phyloP scores from a whole-genome alignment of 495 filamentous ascomycete genomes.

The Trichoderma orchidacearum region DNA sequence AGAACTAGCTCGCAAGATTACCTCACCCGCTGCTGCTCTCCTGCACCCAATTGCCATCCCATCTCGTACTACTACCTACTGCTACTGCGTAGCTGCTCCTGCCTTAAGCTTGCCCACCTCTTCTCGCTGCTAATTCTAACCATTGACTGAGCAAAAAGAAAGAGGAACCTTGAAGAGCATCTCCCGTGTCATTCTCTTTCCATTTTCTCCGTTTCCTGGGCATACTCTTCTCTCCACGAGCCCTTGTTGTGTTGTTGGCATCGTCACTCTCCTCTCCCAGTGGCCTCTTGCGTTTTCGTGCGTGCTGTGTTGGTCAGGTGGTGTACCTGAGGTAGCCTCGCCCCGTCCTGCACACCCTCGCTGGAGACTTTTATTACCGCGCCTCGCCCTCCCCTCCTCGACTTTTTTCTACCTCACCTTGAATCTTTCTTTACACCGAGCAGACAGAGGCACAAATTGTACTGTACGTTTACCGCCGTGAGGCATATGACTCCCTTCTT shows the following conservation, averaged over 20 bases:
- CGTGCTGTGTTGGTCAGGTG: background rate
- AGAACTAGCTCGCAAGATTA: background rate
- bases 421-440: background rate
- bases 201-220: no score
- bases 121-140: background rate
- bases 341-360: background rate
- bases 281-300: background rate
- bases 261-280: no score
- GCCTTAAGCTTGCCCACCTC: background rate
- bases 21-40: no score
- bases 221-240: background rate
- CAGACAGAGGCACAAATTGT: background rate
- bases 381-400: background rate
- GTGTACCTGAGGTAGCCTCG: background rate
- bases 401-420: background rate
- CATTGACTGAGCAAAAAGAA: background rate
- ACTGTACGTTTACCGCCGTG: background rate
- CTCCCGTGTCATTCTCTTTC: no score
- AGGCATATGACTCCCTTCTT: background rate
- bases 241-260: background rate
- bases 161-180: background rate
- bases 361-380: slow-evolving; percentile 1
- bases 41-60: no score
- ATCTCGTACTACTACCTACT: no score
- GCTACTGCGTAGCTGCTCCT: background rate